A percentile compares a stretch with the other conserved stretches of the same genome.
Conservation (phyloP, 768 basidiomycete genomes). For the Mycena vulgaris region DNA sequence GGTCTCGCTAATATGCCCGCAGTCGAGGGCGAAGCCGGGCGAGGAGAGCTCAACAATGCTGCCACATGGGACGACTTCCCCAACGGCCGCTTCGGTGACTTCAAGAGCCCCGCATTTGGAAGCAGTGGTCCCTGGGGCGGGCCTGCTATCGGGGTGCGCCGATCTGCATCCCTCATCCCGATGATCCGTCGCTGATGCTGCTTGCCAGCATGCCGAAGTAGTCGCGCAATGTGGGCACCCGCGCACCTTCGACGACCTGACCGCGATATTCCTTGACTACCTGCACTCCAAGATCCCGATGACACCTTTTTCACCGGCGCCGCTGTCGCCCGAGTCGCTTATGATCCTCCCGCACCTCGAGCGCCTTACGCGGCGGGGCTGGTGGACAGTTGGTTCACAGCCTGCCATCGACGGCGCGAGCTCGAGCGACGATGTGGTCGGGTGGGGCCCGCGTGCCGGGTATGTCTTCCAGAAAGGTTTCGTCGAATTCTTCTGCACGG, state of each 20-base stretch:
- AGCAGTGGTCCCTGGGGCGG: slow-evolving; percentile 85
- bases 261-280: slow-evolving; percentile 84
- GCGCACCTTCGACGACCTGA: slow-evolving; percentile 75
- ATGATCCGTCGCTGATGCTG: neutral
- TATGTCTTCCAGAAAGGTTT: slow-evolving; percentile 99
- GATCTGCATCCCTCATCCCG: neutral
- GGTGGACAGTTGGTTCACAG: slow-evolving; percentile 99
- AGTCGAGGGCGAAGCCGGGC: slow-evolving; percentile 71
- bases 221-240: slow-evolving; percentile 86
- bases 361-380: slow-evolving; percentile 80
- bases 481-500: slow-evolving; percentile 93
- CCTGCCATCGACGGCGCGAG: slow-evolving; percentile 89
- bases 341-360: slow-evolving; percentile 86
- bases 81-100: slow-evolving; percentile 98
- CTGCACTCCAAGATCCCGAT: slow-evolving; percentile 79
- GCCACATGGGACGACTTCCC: slow-evolving; percentile 96
- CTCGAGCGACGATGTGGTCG: slow-evolving; percentile 85
- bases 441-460: slow-evolving; percentile 94
- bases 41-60: slow-evolving; percentile 83
- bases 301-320: slow-evolving; percentile 91
- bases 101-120: slow-evolving; percentile 97
- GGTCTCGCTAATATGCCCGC: slow-evolving; percentile 66
- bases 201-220: slow-evolving; percentile 70
- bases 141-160: slow-evolving; percentile 68
- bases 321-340: slow-evolving; percentile 86